Percentiles rank a stretch among this genome's conserved stretches.
Conservation (phyloP, 2,329 filamentous ascomycete genomes). For the Exutisphaerella laricina region DNA sequence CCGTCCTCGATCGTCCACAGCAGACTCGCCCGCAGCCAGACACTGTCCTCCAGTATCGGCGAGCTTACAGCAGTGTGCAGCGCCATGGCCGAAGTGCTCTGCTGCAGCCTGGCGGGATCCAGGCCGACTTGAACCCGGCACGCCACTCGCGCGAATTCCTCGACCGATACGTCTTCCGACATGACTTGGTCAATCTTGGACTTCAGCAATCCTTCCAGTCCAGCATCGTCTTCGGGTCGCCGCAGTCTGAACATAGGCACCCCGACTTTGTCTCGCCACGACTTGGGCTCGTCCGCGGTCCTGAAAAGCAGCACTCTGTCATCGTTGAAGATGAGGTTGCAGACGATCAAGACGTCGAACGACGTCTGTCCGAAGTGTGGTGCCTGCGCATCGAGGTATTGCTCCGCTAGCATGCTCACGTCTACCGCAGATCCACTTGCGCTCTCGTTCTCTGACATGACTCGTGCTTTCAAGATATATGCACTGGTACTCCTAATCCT, state of each 20-base stretch:
- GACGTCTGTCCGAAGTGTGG: conserved; percentile 5
- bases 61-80: conserved; percentile 15
- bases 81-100: conserved; percentile 13
- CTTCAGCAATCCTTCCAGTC: conserved; percentile 10
- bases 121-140: conserved; percentile 11
- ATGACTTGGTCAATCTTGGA: conserved; percentile 11
- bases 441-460: background rate
- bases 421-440: background rate
- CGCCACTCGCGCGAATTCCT: conserved; percentile 15
- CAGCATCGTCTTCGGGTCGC: conserved; percentile 9
- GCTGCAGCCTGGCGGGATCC: conserved; percentile 12
- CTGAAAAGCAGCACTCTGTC: conserved; percentile 13
- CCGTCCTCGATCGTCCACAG: conserved; percentile 13
- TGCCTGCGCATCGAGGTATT: conserved; percentile 12
- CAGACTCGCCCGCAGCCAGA: conserved; percentile 15
- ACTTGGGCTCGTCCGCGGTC: conserved; percentile 9
- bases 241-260: conserved; percentile 12
- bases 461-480: no score
- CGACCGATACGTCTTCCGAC: conserved; percentile 13
- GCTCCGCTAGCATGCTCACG: background rate
- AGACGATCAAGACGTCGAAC: conserved; percentile 16
- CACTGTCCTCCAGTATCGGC: conserved; percentile 10
- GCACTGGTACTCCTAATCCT: no score
- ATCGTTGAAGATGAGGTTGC: conserved; percentile 17
- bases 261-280: conserved; percentile 11